These are phyloP conservation scores for Fraxinus anomala DNA, from an alignment of 257 asterid species.

Conservation along the genomic window DNA sequence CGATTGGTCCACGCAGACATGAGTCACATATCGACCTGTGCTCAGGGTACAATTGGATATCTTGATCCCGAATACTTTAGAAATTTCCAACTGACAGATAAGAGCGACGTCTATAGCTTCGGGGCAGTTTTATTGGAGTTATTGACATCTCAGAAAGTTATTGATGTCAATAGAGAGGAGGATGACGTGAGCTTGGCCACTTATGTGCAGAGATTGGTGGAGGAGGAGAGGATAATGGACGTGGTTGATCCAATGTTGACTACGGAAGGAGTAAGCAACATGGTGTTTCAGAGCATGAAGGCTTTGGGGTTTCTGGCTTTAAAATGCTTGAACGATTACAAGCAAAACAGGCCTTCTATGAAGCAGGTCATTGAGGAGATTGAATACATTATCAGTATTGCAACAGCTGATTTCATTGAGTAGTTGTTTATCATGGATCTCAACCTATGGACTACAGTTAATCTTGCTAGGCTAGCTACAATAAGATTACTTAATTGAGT, in stretches of 20 bases:
- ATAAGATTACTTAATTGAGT: too few relatives aligned
- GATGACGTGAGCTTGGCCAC: constrained; percentile 88
- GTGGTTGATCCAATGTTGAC: constrained; percentile 65
- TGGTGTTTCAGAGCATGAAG: constrained; percentile 84
- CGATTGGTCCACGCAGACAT: constrained; percentile 77
- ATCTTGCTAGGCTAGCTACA: too few relatives aligned
- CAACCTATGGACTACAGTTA: too few relatives aligned
- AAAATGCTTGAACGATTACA: constrained; percentile 79
- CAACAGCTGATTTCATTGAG: constrained; percentile 38
- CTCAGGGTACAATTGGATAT: constrained; percentile 91
- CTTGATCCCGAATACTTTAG: constrained; percentile 89
- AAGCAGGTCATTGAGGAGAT: constrained; percentile 87
- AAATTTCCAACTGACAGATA: constrained; percentile 80
- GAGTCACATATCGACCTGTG: constrained; percentile 90
- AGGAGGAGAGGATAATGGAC: constrained; percentile 75
- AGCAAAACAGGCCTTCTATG: constrained; percentile 94
- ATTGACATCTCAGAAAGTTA: constrained; percentile 34
- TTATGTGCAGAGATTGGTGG: constrained; percentile 71
- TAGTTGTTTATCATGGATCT: neutral
- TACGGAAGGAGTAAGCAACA: constrained; percentile 50
- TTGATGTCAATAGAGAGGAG: constrained; percentile 59
- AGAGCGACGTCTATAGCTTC: constrained; percentile 88
- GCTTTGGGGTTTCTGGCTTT: constrained; percentile 78
- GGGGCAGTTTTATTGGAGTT: constrained; percentile 82
- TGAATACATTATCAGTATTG: constrained; percentile 65